Evolutionary conservation across 2,329 filamentous ascomycete genomes (phyloP).

Genomic region (Gnomoniopsis sp.): DNA sequence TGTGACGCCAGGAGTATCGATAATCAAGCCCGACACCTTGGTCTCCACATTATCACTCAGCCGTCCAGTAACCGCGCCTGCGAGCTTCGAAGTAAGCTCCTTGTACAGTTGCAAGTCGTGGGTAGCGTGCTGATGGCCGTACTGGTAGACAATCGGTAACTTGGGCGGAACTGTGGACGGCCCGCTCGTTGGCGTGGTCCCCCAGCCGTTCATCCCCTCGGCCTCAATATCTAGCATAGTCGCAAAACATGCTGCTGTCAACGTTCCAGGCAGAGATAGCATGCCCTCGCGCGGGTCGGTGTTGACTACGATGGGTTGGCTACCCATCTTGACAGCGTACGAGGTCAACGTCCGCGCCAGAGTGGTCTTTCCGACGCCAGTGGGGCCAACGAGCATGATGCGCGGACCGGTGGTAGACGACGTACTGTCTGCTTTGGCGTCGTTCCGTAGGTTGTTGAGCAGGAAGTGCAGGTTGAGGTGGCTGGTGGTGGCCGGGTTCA

Average conservation of each 20-base stretch:
- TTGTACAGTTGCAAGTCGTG: slow-evolving; percentile 72
- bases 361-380: slow-evolving; percentile 79
- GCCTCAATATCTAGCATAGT: slow-evolving; percentile 77
- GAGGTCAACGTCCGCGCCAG: slow-evolving; percentile 72
- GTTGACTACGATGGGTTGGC: slow-evolving; percentile 80
- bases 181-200: slow-evolving; percentile 84
- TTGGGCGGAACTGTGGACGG: slow-evolving; percentile 87
- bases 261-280: slow-evolving; percentile 72
- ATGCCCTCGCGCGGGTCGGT: slow-evolving; percentile 78
- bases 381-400: slow-evolving; percentile 78
- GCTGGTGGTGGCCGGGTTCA: slow-evolving; percentile 74
- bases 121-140: slow-evolving; percentile 69
- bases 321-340: slow-evolving; percentile 71
- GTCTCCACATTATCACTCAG: slow-evolving; percentile 72
- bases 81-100: slow-evolving; percentile 70
- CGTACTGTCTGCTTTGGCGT: slow-evolving; percentile 47
- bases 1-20: slow-evolving; percentile 75
- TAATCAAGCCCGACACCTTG: slow-evolving; percentile 72
- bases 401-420: slow-evolving; percentile 61
- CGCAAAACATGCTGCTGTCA: slow-evolving; percentile 83
- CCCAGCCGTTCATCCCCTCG: slow-evolving; percentile 77
- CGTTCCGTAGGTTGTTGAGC: slow-evolving; percentile 66
- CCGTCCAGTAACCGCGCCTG: slow-evolving; percentile 72
- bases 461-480: slow-evolving; percentile 87
- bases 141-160: slow-evolving; percentile 86